A percentile compares a stretch with the other conserved stretches of the same genome.
These are phyloP conservation scores for Plasmodium inui DNA, from an alignment of 169 alveolate species.

Conservation along the genomic window DNA sequence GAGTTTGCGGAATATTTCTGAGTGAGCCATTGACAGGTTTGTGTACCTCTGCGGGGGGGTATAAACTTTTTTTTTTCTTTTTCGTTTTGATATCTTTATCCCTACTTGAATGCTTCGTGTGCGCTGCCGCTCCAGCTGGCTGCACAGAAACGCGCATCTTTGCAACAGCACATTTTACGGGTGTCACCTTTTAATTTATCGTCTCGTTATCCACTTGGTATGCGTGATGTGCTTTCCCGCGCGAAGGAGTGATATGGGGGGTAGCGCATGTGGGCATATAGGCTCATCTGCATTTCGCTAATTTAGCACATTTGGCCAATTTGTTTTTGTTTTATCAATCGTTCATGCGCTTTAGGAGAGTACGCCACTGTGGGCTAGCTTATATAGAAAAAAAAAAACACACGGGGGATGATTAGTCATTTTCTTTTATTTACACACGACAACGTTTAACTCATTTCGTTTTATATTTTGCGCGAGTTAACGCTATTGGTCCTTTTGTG, in stretches of 20 bases:
- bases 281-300: not conserved
- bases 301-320: not conserved
- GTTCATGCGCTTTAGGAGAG: not conserved
- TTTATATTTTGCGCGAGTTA: not conserved
- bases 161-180: not conserved
- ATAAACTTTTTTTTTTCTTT: not conserved
- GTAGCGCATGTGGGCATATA: not conserved
- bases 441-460: not conserved
- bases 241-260: not conserved
- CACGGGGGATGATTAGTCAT: not conserved
- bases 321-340: too few species aligned
- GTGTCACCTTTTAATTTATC: not conserved
- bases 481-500: not conserved
- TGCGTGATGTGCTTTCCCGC: not conserved
- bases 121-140: not conserved
- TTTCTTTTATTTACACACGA: not conserved
- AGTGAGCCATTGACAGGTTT: conserved; percentile 2
- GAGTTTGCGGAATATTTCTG: conserved; percentile 80
- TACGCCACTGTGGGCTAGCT: not conserved
- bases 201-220: not conserved
- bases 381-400: not conserved
- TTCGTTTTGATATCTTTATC: not conserved
- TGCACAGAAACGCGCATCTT: not conserved
- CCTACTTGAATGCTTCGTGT: not conserved
- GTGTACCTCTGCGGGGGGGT: not conserved